Evolutionary conservation across 176 grass and related monocot species (phyloP).

Genomic region (Sorghum bicolor): DNA sequence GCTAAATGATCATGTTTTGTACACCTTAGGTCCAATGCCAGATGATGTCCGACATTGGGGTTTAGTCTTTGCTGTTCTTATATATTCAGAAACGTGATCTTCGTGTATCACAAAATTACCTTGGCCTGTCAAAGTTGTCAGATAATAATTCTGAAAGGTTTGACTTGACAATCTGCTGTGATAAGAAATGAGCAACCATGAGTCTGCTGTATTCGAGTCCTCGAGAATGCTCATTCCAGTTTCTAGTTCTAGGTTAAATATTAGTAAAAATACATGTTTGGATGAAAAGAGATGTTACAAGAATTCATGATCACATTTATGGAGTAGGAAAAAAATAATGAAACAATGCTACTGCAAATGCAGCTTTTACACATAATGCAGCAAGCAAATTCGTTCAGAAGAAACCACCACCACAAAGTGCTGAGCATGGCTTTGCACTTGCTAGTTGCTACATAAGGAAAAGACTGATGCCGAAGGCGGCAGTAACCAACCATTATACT

Average conservation of each 20-base stretch:
- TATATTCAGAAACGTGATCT: neutral
- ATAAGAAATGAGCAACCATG: neutral
- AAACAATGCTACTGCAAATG: neutral
- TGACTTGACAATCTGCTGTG: neutral
- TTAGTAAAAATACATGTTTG: neutral
- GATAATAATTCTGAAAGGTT: neutral
- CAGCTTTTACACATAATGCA: neutral
- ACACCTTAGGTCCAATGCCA: neutral
- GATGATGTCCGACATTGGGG: neutral
- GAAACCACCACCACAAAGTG: neutral
- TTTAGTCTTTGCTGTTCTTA: too few relatives aligned
- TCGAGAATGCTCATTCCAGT: neutral
- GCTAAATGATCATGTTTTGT: neutral
- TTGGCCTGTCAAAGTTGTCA: neutral
- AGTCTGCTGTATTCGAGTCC: neutral
- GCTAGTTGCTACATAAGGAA: neutral
- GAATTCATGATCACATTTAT: neutral
- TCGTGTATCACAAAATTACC: neutral
- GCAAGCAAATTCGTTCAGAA: neutral
- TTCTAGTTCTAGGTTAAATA: neutral
- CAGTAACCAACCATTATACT: neutral
- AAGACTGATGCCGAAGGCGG: neutral
- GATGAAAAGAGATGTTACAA: neutral
- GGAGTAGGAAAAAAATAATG: neutral
- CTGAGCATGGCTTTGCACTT: slow-evolving; percentile 16